These are phyloP conservation scores for Ceratocystis harringtonii DNA, from an alignment of 2,329 filamentous ascomycete species.

Conservation along the genomic window DNA sequence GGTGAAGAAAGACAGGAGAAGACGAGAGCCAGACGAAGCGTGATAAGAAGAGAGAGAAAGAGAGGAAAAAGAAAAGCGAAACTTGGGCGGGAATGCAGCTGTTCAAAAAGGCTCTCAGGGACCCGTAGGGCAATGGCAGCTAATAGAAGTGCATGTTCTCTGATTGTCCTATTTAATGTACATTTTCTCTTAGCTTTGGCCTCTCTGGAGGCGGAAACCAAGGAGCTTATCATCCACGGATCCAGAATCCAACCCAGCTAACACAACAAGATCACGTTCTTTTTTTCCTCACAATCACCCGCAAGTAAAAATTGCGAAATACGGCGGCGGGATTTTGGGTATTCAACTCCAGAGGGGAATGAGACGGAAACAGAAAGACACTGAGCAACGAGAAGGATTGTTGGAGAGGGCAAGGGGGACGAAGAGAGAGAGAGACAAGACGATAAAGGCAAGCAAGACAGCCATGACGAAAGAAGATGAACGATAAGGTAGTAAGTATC, in stretches of 20 bases:
- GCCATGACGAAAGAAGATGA: neutral
- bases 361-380: neutral
- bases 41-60: neutral
- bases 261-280: neutral
- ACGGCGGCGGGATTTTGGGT: neutral
- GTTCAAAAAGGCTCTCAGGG: neutral
- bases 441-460: neutral
- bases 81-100: neutral
- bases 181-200: neutral
- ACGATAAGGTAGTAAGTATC: too few species aligned
- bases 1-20: neutral
- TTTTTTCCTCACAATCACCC: neutral
- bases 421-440: conserved; percentile 10
- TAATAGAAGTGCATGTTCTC: neutral
- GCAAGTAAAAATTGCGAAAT: neutral
- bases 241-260: neutral
- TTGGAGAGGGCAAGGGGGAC: neutral
- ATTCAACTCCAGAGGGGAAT: too few species aligned
- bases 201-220: neutral
- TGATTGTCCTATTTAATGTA: neutral
- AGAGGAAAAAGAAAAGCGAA: neutral
- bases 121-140: neutral
- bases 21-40: conserved; percentile 3
- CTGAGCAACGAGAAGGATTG: neutral
- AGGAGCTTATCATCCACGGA: neutral